Evolutionary conservation across 2,329 filamentous ascomycete genomes (phyloP).

Genomic region (Colletotrichum abscissum): DNA sequence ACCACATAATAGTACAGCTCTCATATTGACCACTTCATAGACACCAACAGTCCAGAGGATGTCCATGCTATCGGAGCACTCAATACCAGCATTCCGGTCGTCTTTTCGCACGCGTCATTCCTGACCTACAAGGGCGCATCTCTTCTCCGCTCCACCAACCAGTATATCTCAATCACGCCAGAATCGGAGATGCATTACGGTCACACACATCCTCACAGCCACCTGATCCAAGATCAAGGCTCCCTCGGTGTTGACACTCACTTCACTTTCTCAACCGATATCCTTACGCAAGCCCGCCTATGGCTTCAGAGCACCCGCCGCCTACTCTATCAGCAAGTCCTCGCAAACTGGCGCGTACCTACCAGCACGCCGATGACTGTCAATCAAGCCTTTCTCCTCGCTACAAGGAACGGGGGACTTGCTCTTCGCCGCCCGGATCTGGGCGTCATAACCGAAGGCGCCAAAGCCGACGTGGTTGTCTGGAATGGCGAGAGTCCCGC

Average conservation of each 20-base stretch:
- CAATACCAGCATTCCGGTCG: slow-evolving; percentile 56
- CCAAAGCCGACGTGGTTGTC: slow-evolving; percentile 65
- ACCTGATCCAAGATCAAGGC: slow-evolving; percentile 60
- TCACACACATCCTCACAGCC: slow-evolving; percentile 57
- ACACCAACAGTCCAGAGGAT: slow-evolving; percentile 52
- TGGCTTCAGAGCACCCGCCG: slow-evolving; percentile 62
- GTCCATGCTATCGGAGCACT: slow-evolving; percentile 51
- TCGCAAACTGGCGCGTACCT: slow-evolving; percentile 56
- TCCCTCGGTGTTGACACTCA: slow-evolving; percentile 66
- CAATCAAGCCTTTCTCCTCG: slow-evolving; percentile 65
- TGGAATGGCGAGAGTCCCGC: slow-evolving; percentile 61
- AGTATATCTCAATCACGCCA: slow-evolving; percentile 67
- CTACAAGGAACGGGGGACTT: slow-evolving; percentile 62
- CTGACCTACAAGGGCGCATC: slow-evolving; percentile 51
- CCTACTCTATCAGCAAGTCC: slow-evolving; percentile 49
- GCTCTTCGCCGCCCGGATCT: slow-evolving; percentile 63
- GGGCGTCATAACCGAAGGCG: slow-evolving; percentile 59
- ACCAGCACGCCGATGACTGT: slow-evolving; percentile 62
- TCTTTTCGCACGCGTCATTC: slow-evolving; percentile 64
- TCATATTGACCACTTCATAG: not conserved
- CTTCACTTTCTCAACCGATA: slow-evolving; percentile 62
- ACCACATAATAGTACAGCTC: not conserved
- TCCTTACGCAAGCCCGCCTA: slow-evolving; percentile 63
- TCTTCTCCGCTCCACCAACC: slow-evolving; percentile 59
- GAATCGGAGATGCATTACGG: slow-evolving; percentile 71